A percentile compares a stretch with the other conserved stretches of the same genome.
Evolutionary conservation across 129 eudicot genomes (phyloP).

Genomic region (Lactuca sativa): DNA sequence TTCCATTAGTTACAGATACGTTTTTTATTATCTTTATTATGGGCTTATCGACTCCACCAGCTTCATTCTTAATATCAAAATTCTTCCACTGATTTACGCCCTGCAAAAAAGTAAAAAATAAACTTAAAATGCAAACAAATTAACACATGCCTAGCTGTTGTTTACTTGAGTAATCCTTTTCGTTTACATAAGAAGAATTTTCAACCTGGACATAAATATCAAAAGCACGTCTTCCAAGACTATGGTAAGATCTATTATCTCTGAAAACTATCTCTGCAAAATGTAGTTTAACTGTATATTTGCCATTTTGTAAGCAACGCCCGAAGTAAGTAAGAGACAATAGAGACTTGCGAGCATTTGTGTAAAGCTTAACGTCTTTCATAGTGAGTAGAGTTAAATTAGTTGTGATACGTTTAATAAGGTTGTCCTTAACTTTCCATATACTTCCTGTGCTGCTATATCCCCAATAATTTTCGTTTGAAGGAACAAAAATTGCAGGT

Average conservation of each 20-base stretch:
- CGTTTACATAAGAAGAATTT: neutral
- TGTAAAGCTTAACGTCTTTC: slow-evolving; percentile 42
- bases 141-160: neutral
- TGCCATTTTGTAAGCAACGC: slow-evolving; percentile 62
- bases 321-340: slow-evolving; percentile 64
- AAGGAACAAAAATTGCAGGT: slow-evolving; percentile 29
- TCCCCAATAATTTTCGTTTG: slow-evolving; percentile 44
- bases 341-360: slow-evolving; percentile 46
- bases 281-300: slow-evolving; percentile 57
- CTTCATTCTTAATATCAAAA: slow-evolving; percentile 47
- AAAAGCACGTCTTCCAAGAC: slow-evolving; percentile 68
- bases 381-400: slow-evolving; percentile 34
- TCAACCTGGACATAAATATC: slow-evolving; percentile 65
- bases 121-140: neutral
- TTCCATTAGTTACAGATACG: slow-evolving; percentile 27
- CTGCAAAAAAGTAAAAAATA: slow-evolving; percentile 26
- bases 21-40: slow-evolving; percentile 2
- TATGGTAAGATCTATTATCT: slow-evolving; percentile 40
- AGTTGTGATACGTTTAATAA: slow-evolving; percentile 2
- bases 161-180: neutral
- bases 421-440: neutral
- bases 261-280: slow-evolving; percentile 65
- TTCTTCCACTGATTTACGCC: slow-evolving; percentile 37
- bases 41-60: slow-evolving; percentile 48
- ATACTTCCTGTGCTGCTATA: slow-evolving; percentile 53